These are phyloP conservation scores for Pleurotus cornucopiae DNA, from an alignment of 768 basidiomycete genomes.

Conservation along the genomic window DNA sequence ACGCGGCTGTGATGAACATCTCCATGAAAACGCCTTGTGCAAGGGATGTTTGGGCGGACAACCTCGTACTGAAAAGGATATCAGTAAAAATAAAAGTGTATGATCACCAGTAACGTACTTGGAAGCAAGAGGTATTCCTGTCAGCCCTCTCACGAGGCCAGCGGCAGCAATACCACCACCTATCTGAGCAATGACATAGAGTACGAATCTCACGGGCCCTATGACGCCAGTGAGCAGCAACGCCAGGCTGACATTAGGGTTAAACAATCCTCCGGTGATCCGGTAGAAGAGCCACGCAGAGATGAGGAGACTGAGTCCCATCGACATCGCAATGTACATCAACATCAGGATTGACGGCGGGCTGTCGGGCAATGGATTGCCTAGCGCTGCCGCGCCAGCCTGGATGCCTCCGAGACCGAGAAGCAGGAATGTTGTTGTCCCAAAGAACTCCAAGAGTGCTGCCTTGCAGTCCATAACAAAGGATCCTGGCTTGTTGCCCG, in stretches of 20 bases:
- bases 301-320: conserved; percentile 59
- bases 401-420: conserved; percentile 64
- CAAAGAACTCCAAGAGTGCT: conserved; percentile 52
- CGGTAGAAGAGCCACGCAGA: conserved; percentile 44
- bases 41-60: conserved; percentile 40
- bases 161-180: conserved; percentile 56
- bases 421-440: conserved; percentile 60
- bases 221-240: conserved; percentile 55
- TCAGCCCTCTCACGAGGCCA: conserved; percentile 48
- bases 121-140: conserved; percentile 47
- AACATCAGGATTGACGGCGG: conserved; percentile 34
- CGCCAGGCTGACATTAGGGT: conserved; percentile 57
- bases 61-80: conserved; percentile 35
- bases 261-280: conserved; percentile 27
- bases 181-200: conserved; percentile 61
- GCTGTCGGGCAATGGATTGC: conserved; percentile 7
- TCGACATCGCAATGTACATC: conserved; percentile 53
- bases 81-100: too few relatives aligned
- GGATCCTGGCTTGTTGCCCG: neutral
- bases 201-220: conserved; percentile 47
- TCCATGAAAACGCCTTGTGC: conserved; percentile 68
- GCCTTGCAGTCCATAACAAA: conserved; percentile 35
- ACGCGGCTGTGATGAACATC: conserved; percentile 59
- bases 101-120: conserved; percentile 33
- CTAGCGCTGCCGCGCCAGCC: conserved; percentile 32